These are phyloP conservation scores for Chlorella variabilis DNA, from an alignment of 163 green algal species.

Conservation along the genomic window DNA sequence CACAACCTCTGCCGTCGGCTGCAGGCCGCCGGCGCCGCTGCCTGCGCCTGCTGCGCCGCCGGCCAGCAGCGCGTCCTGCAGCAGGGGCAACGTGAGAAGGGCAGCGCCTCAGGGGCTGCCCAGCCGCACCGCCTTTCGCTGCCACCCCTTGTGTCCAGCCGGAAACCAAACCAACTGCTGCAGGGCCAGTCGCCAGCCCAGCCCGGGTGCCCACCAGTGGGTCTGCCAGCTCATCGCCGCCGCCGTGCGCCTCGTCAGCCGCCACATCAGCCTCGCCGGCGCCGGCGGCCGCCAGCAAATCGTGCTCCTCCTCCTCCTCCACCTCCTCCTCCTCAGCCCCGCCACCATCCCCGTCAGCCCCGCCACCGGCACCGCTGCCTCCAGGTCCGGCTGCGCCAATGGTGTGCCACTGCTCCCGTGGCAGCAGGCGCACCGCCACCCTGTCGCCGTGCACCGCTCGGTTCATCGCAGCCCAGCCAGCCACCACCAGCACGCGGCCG, in stretches of 20 bases:
- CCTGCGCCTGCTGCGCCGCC: too few species aligned
- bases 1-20: constrained; percentile 57
- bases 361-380: too few species aligned
- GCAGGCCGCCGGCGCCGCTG: constrained; percentile 2
- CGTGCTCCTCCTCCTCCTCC: not conserved
- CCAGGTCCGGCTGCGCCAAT: not conserved
- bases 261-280: constrained; percentile 9
- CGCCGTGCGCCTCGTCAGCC: too few species aligned
- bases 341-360: not conserved
- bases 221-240: too few species aligned
- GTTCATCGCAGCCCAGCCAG: constrained; percentile 52
- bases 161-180: too few species aligned
- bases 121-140: too few species aligned
- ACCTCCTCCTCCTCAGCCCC: not conserved
- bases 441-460: constrained; percentile 65
- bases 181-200: too few species aligned
- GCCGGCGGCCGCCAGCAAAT: constrained; percentile 1
- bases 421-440: constrained; percentile 55
- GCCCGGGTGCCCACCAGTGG: too few species aligned
- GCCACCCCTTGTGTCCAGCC: too few species aligned
- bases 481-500: constrained; percentile 45
- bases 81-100: not conserved
- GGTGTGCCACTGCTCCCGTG: constrained; percentile 23
- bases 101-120: too few species aligned
- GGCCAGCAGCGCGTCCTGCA: constrained; percentile 8